Evolutionary conservation across 176 grass and related monocot genomes (phyloP), one percentile per base, ranked within the genome.

Genomic region (Cymbopogon citratus): DNA sequence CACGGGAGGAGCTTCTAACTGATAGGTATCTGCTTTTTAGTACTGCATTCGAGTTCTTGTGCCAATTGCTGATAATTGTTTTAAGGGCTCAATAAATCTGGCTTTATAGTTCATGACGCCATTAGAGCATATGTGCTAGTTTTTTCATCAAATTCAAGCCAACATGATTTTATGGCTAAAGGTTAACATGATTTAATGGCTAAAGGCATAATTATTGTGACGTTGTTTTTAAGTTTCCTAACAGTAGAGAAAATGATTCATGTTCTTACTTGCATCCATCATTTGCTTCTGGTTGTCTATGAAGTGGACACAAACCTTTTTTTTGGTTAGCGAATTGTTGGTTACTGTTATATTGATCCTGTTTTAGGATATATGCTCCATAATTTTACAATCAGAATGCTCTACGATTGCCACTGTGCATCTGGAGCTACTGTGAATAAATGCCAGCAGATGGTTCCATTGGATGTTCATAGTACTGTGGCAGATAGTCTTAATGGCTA

Each of bases 1-100:
- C 96, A 62, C 89, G 96, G 87, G 96, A 99, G 85, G 87, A 93
- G 89, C 91, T 99, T 74, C 82, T 99, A 51, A 99, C 92, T 65
- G 89, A 99, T 86, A 89, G 96, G 96, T 99, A 19, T 39, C 57
- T 31, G 57, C 29, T 64, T 94, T 57, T 76, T 79, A 62, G 7
- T 82, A 66, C 28, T 48, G 68, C 46, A 71, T 71, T 57, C 62
- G 14, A 44, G 7, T 76, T 39, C 19, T 4, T 10, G 14, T 75
- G 71, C 66, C 38, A 13, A n/a, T 73, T 83, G 38, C 71, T 66
- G 44, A 71, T 65, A 63, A 40, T 56, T 33, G 23, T 6, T 71
- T 70, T 54, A 77, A 51, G 51, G 52, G 65, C 18, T 43, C 35
- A 19, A 29, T 74, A 34, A 15, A 69, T 85, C 33, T 74, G 59